Base-by-base conservation (phyloP, 257 asterid genomes). In the Thymus quinquecostatus region DNA sequence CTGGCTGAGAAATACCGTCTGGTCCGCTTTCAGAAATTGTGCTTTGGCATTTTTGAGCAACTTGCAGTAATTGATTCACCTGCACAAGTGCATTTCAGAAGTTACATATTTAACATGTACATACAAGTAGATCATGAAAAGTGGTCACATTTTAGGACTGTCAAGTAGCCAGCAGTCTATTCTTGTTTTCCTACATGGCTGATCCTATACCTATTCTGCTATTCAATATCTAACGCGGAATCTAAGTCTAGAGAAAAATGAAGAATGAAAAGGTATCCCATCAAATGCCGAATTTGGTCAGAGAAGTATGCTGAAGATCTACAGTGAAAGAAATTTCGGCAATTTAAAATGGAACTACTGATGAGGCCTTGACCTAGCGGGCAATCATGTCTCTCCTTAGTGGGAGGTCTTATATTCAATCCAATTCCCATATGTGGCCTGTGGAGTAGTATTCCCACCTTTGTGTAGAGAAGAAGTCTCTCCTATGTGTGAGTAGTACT, bases 11-110 rank as follows among this genome's bases (percentile, higher is more conserved):
- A 70, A 87, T 77, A 28, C 98, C 98, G 47, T 89, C 96, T 27
- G 93, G 84, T 59, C 98, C 98, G 78, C 91, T 85, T 82, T 95
- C 97, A 64, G 98, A 79, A 65, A 95, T 77, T 57, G 98, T 83
- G 84, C 80, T 92, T 57, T 89, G 98, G 84, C 99, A 95, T 86
- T 90, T 92, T 75, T 92, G 97, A 30, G 99, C 99, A 71, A 92
- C 97, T 84, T 92, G 98, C 34, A 95, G 84, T 53, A 95, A 79
- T 77, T 89, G 96, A 84, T 88, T 89, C 69, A 95, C 99, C 99
- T 95, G 89, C 82, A 73, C 49, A 74, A 66, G 60, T 34, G 59
- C 54, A 54, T 54, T 68, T 58, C 29, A 28, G 71, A 76, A 70
- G 62, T 29, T 69, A 57, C 54, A 41, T 28, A n/a, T 40, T 64